These are phyloP conservation scores for Jaapia argillacea DNA, from an alignment of 768 basidiomycete species.

Conservation along the genomic window DNA sequence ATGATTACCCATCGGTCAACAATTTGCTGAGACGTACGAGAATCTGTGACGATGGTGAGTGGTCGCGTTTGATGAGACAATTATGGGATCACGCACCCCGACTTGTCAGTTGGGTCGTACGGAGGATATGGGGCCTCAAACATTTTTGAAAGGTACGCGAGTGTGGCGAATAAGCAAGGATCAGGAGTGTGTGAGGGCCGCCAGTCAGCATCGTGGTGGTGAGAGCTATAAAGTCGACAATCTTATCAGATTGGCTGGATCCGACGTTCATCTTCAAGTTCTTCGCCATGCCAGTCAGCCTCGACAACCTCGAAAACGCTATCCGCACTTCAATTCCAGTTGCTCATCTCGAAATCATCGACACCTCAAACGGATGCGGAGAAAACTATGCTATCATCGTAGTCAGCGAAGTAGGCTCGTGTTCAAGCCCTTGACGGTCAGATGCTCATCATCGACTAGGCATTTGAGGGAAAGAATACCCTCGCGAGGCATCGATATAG, in stretches of 20 bases:
- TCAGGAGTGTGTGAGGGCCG: too few relatives aligned
- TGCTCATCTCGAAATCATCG: slow-evolving; percentile 60
- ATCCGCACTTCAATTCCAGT: slow-evolving; percentile 58
- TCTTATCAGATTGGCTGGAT: not conserved
- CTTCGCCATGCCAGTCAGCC: slow-evolving; percentile 48
- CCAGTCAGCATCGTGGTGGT: too few relatives aligned
- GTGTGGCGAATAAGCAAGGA: too few relatives aligned
- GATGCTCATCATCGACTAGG: slow-evolving; percentile 32
- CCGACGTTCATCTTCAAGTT: not conserved
- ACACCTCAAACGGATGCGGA: slow-evolving; percentile 75
- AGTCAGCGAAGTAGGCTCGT: slow-evolving; percentile 56
- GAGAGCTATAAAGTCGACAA: not conserved
- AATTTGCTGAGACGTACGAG: slow-evolving; percentile 37
- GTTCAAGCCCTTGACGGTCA: too few relatives aligned
- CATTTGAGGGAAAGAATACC: slow-evolving; percentile 74
- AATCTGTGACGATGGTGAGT: slow-evolving; percentile 38
- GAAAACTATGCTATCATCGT: slow-evolving; percentile 66
- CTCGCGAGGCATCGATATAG: slow-evolving; percentile 66
- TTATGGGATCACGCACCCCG: slow-evolving; percentile 32
- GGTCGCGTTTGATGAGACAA: not conserved
- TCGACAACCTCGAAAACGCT: slow-evolving; percentile 44
- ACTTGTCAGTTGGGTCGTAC: slow-evolving; percentile 64
- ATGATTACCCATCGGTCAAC: not conserved
- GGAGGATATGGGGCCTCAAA: slow-evolving; percentile 54
- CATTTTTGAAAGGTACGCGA: slow-evolving; percentile 8